Percentiles rank a stretch among this genome's conserved stretches.
Evolutionary conservation across 495 filamentous ascomycete species (phyloP).

Genomic region (Penicillium longicatenatum): DNA sequence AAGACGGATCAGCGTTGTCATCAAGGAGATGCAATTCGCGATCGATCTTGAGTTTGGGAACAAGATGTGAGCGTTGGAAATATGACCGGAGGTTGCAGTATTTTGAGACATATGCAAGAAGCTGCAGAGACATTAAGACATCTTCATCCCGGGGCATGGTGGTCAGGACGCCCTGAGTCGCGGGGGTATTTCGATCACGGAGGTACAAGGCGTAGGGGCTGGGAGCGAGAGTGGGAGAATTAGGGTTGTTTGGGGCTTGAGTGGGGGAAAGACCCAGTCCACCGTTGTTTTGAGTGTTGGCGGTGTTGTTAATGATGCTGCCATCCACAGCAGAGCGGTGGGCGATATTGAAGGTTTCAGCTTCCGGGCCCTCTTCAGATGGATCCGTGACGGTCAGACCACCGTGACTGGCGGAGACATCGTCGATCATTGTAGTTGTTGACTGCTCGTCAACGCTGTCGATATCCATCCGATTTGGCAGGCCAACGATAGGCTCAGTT

Average conservation of each 20-base stretch:
- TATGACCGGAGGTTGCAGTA: constrained; percentile 95
- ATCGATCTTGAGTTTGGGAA: constrained; percentile 88
- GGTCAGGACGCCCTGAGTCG: constrained; percentile 70
- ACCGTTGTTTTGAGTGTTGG: constrained; percentile 57
- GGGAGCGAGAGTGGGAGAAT: constrained; percentile 69
- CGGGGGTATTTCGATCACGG: constrained; percentile 65
- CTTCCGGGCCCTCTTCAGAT: constrained; percentile 74
- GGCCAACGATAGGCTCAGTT: constrained; percentile 71
- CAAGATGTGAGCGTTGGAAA: constrained; percentile 92
- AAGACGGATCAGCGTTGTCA: constrained; percentile 51
- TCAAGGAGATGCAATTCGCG: constrained; percentile 80
- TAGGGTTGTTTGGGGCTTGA: constrained; percentile 67
- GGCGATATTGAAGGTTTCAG: constrained; percentile 94
- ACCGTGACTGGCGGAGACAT: constrained; percentile 71
- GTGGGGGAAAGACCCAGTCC: constrained; percentile 76
- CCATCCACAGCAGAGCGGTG: constrained; percentile 85
- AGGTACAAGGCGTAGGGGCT: constrained; percentile 74
- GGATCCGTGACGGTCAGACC: constrained; percentile 74
- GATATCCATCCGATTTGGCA: constrained; percentile 78
- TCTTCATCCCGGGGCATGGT: constrained; percentile 96
- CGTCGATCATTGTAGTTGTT: constrained; percentile 68
- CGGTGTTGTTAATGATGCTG: constrained; percentile 71
- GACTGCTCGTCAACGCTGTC: constrained; percentile 72
- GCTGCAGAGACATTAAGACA: constrained; percentile 96
- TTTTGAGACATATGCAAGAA: constrained; percentile 96